Conservation (phyloP, 2,329 filamentous ascomycete genomes). For the Rachicladosporium sp. region DNA sequence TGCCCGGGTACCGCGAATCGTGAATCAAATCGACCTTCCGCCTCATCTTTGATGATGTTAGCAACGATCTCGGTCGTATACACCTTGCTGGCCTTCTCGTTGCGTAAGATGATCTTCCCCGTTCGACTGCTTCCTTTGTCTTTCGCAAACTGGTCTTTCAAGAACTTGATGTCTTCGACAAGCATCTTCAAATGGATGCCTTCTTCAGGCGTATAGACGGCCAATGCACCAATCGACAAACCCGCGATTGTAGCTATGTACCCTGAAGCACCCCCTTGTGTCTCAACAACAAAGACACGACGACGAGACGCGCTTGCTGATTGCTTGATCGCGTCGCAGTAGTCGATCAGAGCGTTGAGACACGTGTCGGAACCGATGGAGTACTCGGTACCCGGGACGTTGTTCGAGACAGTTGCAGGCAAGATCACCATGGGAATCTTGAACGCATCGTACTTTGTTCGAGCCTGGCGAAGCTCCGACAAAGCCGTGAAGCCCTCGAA, state of each 20-base stretch:
- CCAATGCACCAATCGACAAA: constrained; percentile 78
- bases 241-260: constrained; percentile 88
- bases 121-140: constrained; percentile 83
- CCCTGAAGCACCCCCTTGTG: constrained; percentile 85
- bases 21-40: constrained; percentile 81
- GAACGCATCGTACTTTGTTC: constrained; percentile 67
- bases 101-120: constrained; percentile 89
- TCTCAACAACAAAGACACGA: constrained; percentile 94
- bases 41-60: constrained; percentile 89
- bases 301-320: constrained; percentile 87
- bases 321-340: constrained; percentile 96
- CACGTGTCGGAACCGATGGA: constrained; percentile 94
- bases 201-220: constrained; percentile 94
- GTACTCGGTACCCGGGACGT: constrained; percentile 95
- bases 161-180: constrained; percentile 73
- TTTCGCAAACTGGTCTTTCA: constrained; percentile 71
- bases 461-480: constrained; percentile 71
- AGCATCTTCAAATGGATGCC: constrained; percentile 91
- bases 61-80: constrained; percentile 91
- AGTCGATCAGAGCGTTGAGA: constrained; percentile 84
- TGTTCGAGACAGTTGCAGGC: constrained; percentile 97
- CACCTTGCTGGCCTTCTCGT: constrained; percentile 82
- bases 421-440: constrained; percentile 86
- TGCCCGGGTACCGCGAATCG: constrained; percentile 85
- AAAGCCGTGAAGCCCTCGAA: constrained; percentile 95